phyloP scores from a whole-genome alignment of 2,329 filamentous ascomycete genomes.

The Penicillium thymicola region DNA sequence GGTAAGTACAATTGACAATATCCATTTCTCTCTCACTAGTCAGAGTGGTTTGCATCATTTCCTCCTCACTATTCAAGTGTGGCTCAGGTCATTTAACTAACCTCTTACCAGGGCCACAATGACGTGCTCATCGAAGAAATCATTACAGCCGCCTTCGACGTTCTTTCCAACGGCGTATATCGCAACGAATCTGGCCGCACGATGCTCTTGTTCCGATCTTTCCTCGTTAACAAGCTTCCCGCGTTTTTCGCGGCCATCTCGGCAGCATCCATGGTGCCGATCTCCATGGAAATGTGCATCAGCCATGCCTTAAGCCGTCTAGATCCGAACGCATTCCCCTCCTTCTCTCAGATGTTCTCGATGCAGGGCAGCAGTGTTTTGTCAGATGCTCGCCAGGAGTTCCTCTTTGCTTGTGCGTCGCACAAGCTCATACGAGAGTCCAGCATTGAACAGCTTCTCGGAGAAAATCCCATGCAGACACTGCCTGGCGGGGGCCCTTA shows the following conservation, averaged over 20 bases:
- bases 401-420: constrained; percentile 84
- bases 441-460: constrained; percentile 74
- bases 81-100: neutral
- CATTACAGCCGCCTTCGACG: constrained; percentile 83
- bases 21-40: neutral
- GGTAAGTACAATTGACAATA: constrained; percentile 43
- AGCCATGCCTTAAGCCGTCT: constrained; percentile 63
- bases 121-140: constrained; percentile 76
- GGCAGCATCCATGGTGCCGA: constrained; percentile 55
- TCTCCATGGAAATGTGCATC: constrained; percentile 63
- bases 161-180: constrained; percentile 82
- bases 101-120: constrained; percentile 62
- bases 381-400: constrained; percentile 71
- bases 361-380: constrained; percentile 58
- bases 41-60: neutral
- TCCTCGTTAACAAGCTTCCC: constrained; percentile 73
- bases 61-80: neutral
- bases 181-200: constrained; percentile 59
- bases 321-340: constrained; percentile 61
- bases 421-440: constrained; percentile 78
- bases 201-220: constrained; percentile 76
- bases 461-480: constrained; percentile 78
- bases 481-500: constrained; percentile 72
- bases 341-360: constrained; percentile 62
- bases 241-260: constrained; percentile 58